Evolutionary conservation across 306 rosid species (phyloP), one percentile per base, ranked within the genome.

Genomic region (Dalbergia oliveri): DNA sequence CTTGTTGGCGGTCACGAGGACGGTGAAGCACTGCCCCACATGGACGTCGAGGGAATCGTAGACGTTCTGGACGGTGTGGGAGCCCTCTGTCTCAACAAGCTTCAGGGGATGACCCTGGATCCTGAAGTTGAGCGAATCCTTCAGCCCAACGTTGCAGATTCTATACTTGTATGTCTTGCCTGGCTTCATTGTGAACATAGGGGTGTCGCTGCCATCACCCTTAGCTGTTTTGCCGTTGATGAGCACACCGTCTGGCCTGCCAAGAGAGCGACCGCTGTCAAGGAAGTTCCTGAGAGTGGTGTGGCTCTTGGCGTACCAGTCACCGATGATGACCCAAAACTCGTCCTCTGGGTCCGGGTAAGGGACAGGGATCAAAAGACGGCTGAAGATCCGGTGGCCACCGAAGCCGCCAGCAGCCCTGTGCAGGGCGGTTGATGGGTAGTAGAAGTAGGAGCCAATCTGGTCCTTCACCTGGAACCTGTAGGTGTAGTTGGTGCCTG

Each of bases 21-120:
- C 85, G 0, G 90, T 13, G n/a, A 84, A 83, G 78, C 98, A 93
- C 41, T 93, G 98, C 1, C 97, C 97, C 0, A 93, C 82, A 19
- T 93, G 98, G 12, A 91, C 89, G 10, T 93, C 97, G n/a, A 91
- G 87, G 0, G 98, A 91, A 12, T 90, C 89, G 21, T 93, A 93
- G 14, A 5, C 19, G 77, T 83, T 91, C 16, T 93, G 98, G 7
- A 93, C 89, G 0, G 84, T 71, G 69, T 91, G 98, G 26, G 98
- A 91, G 33, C 98, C 98, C 72, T 91, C 94, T 66, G 80, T 81
- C 81, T 93, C 98, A 0, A 93, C 97, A 4, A 93, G 82, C 78
- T 65, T 88, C 88, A 93, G 49, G 23, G 71, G 5, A 37, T 93
- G 98, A 15, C 83, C 89, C 81, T 93, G 98, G 87, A 93, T 84